Base-by-base conservation (phyloP, 1,284 basidiomycete species). In the Rhodotorula mucilaginosa region DNA sequence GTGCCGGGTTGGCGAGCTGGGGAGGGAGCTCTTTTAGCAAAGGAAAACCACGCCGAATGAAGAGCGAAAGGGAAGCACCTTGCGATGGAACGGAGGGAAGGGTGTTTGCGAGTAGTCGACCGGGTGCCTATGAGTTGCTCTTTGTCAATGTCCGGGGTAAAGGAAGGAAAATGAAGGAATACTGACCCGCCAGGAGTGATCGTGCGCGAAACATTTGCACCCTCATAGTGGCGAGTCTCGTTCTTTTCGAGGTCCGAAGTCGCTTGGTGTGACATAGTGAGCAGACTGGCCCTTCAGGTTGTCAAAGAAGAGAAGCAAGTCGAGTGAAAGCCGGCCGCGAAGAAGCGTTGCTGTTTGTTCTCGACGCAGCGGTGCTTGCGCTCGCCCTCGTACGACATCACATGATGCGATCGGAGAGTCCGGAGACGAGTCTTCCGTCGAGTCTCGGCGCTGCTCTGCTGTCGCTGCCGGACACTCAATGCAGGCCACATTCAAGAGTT, bases 31-130 rank as follows among this genome's bases (percentile, higher is more conserved):
- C 31, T 21, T 21, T 15, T 58, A 58, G 19, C 57, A 39, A 29
- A 31, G 18, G 15, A 31, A 34, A 23, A 8, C 16, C 18, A 5
- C 10, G 26, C n/a, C 19, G 3, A 26, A 12, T n/a, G 10, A 21
- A 31, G 29, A 15, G 57, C 16, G 15, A 31, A 31, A 29, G 13
- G 18, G 29, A 10, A 21, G 15, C 31, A 84, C 81, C 61, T 81
- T 81, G 67, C 83, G 78, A 76, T 82, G 82, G 76, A 23, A 80
- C 67, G 76, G 51, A 34, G 80, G 76, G 64, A 77, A 69, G 39
- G 76, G 72, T 8, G 81, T 80, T 54, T 70, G 69, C 10, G 58
- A 61, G 15, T 64, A 49, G 44, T 70, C 69, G 19, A 54, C 51
- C n/a, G 54, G 48, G 44, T 69, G 63, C 8, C 68, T 64, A 31